Base-by-base conservation (phyloP, 164 flowering plant genomes). In the Akebia trifoliata region DNA sequence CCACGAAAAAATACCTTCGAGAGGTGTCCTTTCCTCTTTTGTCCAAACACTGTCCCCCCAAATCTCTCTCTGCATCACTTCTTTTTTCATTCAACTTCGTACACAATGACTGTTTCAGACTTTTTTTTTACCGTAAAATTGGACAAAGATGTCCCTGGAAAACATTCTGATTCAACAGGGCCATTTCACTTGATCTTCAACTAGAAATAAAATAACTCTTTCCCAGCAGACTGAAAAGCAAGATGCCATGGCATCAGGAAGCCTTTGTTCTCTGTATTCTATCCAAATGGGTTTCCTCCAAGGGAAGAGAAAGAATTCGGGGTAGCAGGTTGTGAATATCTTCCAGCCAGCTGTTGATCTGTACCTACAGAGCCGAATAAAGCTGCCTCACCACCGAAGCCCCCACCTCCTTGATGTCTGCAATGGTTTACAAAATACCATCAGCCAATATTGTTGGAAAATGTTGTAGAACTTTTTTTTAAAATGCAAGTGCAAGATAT, bases 251-350 rank as follows among this genome's bases (percentile, higher is more conserved):
- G 28, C 49, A 15, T 55, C 31, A 42, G n/a, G 14, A 38, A 26
- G 20, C 17, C 40, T 55, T 39, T 30, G n/a, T 29, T 43, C 48
- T 44, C 11, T 44, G 20, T n/a, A n/a, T 28, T n/a, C 68, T 65
- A 86, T 9, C 85, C 90, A 75, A 83, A 86, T 58, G 94, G 94
- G 60, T 84, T 86, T 32, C 90, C 90, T 49, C 86, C 81, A 38
- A 26, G 36, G 10, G 84, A 66, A 34, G 85, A 43, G 51, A 63
- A 76, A 48, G 76, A 64, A 50, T 67, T 71, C 6, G 73, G 75
- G n/a, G 62, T 51, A 30, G 65, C 36, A n/a, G 64, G 71, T 30
- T 54, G 57, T 4, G 62, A 49, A 45, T 44, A 63, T 63, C 57
- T 47, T 3, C 38, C 30, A 14, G 37, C 50, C 24, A 56, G 38